These are phyloP conservation scores for Papiliotrema laurentii DNA, from an alignment of 1,284 basidiomycete species.

Conservation along the genomic window DNA sequence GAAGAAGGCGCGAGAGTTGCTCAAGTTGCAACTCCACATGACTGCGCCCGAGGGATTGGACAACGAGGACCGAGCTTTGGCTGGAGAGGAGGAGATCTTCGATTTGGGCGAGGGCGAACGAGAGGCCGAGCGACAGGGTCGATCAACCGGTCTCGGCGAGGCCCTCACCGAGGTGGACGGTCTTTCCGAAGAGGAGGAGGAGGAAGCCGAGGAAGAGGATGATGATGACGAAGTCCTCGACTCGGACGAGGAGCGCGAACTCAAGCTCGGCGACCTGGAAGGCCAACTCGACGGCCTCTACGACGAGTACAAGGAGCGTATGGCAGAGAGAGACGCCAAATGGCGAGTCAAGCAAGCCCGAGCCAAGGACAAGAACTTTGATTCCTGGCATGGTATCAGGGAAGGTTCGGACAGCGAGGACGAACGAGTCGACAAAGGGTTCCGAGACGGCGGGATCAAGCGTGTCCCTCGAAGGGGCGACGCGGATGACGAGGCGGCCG, in stretches of 20 bases:
- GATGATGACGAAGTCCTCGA: constrained; percentile 57
- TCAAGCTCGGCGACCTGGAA: constrained; percentile 65
- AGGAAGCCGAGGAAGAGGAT: constrained; percentile 42
- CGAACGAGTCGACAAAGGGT: constrained; percentile 44
- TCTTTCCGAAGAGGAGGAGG: constrained; percentile 40
- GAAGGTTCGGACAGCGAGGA: constrained; percentile 43
- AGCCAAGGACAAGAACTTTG: constrained; percentile 63
- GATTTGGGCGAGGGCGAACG: constrained; percentile 66
- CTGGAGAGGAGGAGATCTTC: constrained; percentile 65
- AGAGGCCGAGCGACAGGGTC: constrained; percentile 49
- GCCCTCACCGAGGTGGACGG: constrained; percentile 51
- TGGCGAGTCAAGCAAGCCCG: constrained; percentile 81
- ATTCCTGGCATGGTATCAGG: constrained; percentile 71
- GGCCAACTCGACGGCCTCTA: constrained; percentile 84
- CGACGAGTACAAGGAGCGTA: constrained; percentile 74
- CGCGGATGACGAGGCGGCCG: constrained; percentile 54
- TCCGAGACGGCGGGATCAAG: constrained; percentile 20
- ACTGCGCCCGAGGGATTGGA: constrained; percentile 95
- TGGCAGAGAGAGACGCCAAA: constrained; percentile 83
- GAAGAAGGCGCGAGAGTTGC: constrained; percentile 77
- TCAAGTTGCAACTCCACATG: constrained; percentile 97
- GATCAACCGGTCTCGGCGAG: constrained; percentile 50
- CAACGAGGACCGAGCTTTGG: constrained; percentile 62
- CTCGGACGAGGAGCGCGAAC: constrained; percentile 67
- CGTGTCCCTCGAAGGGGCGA: constrained; percentile 27